A percentile compares a stretch with the other conserved stretches of the same genome.
Evolutionary conservation across 2,329 filamentous ascomycete species (phyloP).

Genomic region (Paecilomyces formosus): DNA sequence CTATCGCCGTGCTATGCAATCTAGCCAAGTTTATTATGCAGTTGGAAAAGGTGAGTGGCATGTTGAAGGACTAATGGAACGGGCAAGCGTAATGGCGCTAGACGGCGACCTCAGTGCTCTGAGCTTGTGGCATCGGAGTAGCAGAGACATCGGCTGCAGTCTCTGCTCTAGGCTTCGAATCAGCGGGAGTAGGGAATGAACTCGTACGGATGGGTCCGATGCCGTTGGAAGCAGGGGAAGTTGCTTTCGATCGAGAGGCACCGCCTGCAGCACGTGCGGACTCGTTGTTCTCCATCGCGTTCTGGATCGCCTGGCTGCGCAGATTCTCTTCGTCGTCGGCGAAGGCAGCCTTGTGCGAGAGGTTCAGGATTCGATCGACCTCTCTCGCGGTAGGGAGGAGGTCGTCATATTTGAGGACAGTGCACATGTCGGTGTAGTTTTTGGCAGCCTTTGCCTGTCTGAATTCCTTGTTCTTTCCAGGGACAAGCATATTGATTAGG

Average conservation of each 20-base stretch:
- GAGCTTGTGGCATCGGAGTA: constrained; percentile 7
- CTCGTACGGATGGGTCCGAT: constrained; percentile 28
- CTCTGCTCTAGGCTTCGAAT: constrained; percentile 14
- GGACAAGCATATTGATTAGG: constrained; percentile 74
- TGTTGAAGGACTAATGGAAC: constrained; percentile 6
- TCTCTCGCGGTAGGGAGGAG: constrained; percentile 57
- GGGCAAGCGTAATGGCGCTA: constrained; percentile 1
- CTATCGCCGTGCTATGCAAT: neutral
- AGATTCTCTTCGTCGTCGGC: constrained; percentile 5
- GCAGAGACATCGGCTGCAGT: constrained; percentile 14
- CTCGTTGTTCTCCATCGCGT: constrained; percentile 27
- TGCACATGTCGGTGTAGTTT: constrained; percentile 64
- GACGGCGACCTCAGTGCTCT: constrained; percentile 5
- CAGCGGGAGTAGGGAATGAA: constrained; percentile 17
- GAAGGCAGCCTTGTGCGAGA: constrained; percentile 18
- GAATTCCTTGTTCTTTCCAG: constrained; percentile 64
- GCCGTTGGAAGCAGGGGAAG: constrained; percentile 12
- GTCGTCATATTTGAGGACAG: constrained; percentile 56
- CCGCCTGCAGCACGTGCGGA: constrained; percentile 27
- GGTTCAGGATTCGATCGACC: constrained; percentile 53
- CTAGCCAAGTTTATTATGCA: neutral
- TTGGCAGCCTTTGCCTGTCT: constrained; percentile 56
- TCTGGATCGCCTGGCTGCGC: constrained; percentile 21
- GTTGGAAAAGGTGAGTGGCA: neutral
- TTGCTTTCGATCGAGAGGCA: constrained; percentile 16